A percentile compares a stretch with the other conserved stretches of the same genome.
Conservation (phyloP, 2,329 filamentous ascomycete species). For the Trichophyton verrucosum region DNA sequence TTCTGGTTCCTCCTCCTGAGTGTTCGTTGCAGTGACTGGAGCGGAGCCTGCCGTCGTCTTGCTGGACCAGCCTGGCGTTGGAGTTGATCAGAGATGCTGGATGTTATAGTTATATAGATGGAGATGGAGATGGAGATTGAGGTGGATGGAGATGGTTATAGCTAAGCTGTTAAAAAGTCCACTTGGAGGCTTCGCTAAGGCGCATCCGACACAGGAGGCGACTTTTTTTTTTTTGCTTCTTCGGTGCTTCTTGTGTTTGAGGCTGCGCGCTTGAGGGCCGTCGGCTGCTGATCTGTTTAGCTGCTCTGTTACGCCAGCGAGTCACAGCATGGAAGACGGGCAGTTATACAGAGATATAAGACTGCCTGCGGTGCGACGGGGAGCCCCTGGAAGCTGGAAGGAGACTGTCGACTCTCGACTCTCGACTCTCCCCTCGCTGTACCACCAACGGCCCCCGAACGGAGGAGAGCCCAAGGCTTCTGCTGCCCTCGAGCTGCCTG, state of each 20-base stretch:
- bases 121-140: not conserved
- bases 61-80: not conserved
- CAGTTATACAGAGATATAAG: too few relatives aligned
- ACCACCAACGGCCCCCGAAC: not conserved
- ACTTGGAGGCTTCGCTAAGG: too few relatives aligned
- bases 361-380: too few relatives aligned
- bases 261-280: not conserved
- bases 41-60: not conserved
- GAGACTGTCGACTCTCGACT: too few relatives aligned
- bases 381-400: too few relatives aligned
- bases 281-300: too few relatives aligned
- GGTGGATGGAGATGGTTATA: not conserved
- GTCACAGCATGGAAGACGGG: too few relatives aligned
- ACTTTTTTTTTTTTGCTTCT: not conserved
- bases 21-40: too few relatives aligned
- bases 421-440: conserved; percentile 4
- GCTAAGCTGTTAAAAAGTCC: not conserved
- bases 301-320: too few relatives aligned
- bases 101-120: too few relatives aligned
- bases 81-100: not conserved
- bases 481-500: too few relatives aligned
- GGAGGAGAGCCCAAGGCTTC: not conserved
- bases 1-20: too few relatives aligned
- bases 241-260: not conserved
- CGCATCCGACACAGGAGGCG: not conserved